phyloP scores from a whole-genome alignment of 2,329 filamentous ascomycete genomes.

The Torrubiellomyces zombiae region DNA sequence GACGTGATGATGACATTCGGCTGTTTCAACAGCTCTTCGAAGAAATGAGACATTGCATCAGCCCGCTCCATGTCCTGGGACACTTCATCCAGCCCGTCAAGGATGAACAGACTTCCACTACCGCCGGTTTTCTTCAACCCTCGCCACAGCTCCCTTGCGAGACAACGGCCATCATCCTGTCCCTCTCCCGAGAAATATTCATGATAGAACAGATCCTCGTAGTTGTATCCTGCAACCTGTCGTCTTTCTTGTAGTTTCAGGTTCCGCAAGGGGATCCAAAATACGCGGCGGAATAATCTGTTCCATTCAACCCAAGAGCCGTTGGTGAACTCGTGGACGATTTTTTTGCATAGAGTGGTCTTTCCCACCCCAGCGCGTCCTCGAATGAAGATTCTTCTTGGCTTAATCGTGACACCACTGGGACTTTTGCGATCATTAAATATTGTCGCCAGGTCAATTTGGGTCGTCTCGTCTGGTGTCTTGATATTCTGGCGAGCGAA shows the following conservation, averaged over 20 bases:
- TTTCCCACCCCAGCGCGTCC: constrained; percentile 22
- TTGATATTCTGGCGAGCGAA: constrained; percentile 12
- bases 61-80: constrained; percentile 7
- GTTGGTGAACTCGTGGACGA: constrained; percentile 16
- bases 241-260: constrained; percentile 10
- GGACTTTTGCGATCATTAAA: constrained; percentile 11
- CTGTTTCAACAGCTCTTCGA: constrained; percentile 14
- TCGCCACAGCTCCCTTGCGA: constrained; percentile 7
- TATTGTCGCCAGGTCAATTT: constrained; percentile 10
- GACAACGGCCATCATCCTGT: constrained; percentile 2
- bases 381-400: constrained; percentile 18
- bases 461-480: constrained; percentile 6
- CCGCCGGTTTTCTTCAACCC: constrained; percentile 1
- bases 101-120: constrained; percentile 18
- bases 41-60: constrained; percentile 8
- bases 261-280: constrained; percentile 22
- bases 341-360: constrained; percentile 25
- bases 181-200: constrained; percentile 12
- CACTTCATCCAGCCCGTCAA: constrained; percentile 28
- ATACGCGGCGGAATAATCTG: constrained; percentile 16
- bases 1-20: constrained; percentile 23
- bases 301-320: constrained; percentile 4
- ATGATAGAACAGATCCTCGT: constrained; percentile 10
- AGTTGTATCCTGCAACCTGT: constrained; percentile 6
- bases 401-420: constrained; percentile 5